Percentiles rank a stretch among this genome's conserved stretches.
These are phyloP conservation scores for Leucogyrophana mollusca DNA, from an alignment of 768 basidiomycete genomes.

Conservation along the genomic window DNA sequence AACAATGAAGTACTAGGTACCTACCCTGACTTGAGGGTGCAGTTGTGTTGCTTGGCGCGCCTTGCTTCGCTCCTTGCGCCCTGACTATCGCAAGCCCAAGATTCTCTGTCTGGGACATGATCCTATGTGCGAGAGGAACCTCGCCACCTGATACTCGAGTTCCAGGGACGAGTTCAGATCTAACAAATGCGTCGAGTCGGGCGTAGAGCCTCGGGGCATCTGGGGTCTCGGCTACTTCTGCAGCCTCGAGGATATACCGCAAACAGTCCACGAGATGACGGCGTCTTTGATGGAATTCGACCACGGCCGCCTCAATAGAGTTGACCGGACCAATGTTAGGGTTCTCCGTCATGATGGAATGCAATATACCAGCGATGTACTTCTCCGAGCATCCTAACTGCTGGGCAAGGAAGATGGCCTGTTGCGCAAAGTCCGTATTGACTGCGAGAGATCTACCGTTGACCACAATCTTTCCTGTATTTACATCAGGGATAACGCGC, in stretches of 20 bases:
- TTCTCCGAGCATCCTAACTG: slow-evolving; percentile 83
- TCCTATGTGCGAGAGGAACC: slow-evolving; percentile 47
- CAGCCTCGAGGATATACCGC: slow-evolving; percentile 62
- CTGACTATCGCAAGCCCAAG: slow-evolving; percentile 52
- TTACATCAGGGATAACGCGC: neutral
- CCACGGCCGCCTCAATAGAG: slow-evolving; percentile 63
- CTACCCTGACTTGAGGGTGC: slow-evolving; percentile 56
- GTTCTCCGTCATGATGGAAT: slow-evolving; percentile 58
- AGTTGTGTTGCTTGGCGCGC: slow-evolving; percentile 57
- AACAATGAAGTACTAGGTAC: slow-evolving; percentile 10
- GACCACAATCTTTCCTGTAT: slow-evolving; percentile 61
- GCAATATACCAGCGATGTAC: slow-evolving; percentile 68
- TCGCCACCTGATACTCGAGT: slow-evolving; percentile 33
- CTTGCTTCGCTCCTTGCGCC: slow-evolving; percentile 58
- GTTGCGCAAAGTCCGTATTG: slow-evolving; percentile 77
- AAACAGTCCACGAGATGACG: slow-evolving; percentile 71
- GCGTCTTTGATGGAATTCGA: slow-evolving; percentile 68
- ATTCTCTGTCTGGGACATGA: slow-evolving; percentile 65
- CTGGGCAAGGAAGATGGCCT: slow-evolving; percentile 75
- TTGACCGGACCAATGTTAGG: slow-evolving; percentile 60
- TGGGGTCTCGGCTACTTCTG: slow-evolving; percentile 44
- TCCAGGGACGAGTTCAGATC: slow-evolving; percentile 49
- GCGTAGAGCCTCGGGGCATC: slow-evolving; percentile 47
- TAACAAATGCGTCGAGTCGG: slow-evolving; percentile 55
- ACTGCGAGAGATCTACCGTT: slow-evolving; percentile 68